These are phyloP conservation scores for Fennellomyces sp. DNA, from an alignment of 371 early-diverging fungal species.

Conservation along the genomic window DNA sequence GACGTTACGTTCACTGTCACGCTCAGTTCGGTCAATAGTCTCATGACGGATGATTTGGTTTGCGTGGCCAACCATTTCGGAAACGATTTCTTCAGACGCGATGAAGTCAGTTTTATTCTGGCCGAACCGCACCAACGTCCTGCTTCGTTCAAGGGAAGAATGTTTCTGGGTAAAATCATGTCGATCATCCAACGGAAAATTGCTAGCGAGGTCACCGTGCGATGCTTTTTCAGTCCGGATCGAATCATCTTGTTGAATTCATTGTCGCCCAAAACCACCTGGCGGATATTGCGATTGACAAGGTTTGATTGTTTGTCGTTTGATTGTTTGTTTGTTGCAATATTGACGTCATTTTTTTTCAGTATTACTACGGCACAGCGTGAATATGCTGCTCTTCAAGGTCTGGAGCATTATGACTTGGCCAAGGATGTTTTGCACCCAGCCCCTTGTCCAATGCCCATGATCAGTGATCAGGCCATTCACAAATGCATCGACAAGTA, in stretches of 20 bases:
- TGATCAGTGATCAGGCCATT: conserved; percentile 37
- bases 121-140: background rate
- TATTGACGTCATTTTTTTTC: background rate
- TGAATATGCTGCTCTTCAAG: conserved; percentile 82
- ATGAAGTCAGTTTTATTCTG: background rate
- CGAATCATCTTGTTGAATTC: conserved; percentile 48
- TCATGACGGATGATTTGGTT: conserved; percentile 54
- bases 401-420: conserved; percentile 68
- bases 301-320: conserved; percentile 16
- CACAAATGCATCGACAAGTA: conserved; percentile 61
- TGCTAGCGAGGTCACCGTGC: conserved; percentile 46
- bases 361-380: conserved; percentile 81
- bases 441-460: conserved; percentile 15
- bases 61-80: conserved; percentile 53
- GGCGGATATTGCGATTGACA: conserved; percentile 35
- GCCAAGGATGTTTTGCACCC: conserved; percentile 70
- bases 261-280: conserved; percentile 42
- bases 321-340: background rate
- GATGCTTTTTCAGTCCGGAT: conserved; percentile 48
- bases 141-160: conserved; percentile 29
- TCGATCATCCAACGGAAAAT: conserved; percentile 45
- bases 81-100: conserved; percentile 32
- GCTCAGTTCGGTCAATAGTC: conserved; percentile 22
- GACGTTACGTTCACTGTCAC: conserved; percentile 64
- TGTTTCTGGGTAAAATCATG: conserved; percentile 68